Percentiles rank a stretch among this genome's conserved stretches.
phyloP scores from a whole-genome alignment of 176 grass and related monocot genomes.

The Typha latifolia region DNA sequence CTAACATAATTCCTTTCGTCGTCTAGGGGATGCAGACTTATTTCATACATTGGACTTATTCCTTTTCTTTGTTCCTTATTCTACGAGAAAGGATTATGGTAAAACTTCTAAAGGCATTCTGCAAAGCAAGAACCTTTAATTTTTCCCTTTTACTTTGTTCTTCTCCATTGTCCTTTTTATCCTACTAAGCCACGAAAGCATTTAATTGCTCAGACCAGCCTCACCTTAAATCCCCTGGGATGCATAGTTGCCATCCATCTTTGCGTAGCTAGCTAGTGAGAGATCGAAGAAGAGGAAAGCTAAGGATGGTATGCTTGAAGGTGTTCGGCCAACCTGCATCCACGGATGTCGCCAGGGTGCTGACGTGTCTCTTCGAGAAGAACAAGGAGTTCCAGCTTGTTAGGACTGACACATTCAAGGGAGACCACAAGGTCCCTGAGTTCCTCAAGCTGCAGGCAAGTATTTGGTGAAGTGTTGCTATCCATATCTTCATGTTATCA shows the following conservation, averaged over 20 bases:
- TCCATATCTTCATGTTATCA: not conserved
- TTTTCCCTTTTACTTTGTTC: slow-evolving; percentile 31
- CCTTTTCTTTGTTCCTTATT: not conserved
- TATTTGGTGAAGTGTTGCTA: not conserved
- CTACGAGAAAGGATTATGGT: not conserved
- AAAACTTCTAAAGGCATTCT: not conserved
- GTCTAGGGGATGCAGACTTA: not conserved
- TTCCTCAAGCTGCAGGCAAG: slow-evolving; percentile 69
- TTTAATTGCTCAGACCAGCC: slow-evolving; percentile 21
- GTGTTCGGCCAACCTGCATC: slow-evolving; percentile 83
- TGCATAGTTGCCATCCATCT: slow-evolving; percentile 20
- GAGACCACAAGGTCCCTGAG: slow-evolving; percentile 60
- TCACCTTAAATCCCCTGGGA: slow-evolving; percentile 29
- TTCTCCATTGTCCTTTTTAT: slow-evolving; percentile 32
- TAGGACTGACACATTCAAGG: slow-evolving; percentile 72
- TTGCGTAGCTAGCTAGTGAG: not conserved
- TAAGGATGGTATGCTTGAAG: slow-evolving; percentile 41
- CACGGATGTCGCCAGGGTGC: slow-evolving; percentile 67
- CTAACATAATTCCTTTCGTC: not conserved
- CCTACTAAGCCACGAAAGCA: slow-evolving; percentile 60
- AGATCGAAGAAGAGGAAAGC: slow-evolving; percentile 27
- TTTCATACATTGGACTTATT: not conserved
- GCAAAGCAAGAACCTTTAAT: not conserved
- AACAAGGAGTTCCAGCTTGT: slow-evolving; percentile 75
- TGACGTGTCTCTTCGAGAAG: slow-evolving; percentile 89